Evolutionary conservation across 768 basidiomycete genomes (phyloP).

Genomic region (Melanogaster broomeanus): DNA sequence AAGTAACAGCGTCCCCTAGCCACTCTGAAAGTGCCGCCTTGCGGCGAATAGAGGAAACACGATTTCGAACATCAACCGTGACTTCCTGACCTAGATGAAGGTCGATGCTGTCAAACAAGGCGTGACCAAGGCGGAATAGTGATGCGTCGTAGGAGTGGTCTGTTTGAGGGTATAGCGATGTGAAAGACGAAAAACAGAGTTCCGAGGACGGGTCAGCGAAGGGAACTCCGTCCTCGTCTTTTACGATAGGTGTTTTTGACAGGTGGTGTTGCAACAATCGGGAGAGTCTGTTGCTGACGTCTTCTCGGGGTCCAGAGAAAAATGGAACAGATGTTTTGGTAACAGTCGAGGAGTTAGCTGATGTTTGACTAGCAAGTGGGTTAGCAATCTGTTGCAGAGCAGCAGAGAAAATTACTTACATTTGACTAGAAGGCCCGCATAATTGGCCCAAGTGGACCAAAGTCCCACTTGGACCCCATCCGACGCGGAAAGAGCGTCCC

Average conservation of each 20-base stretch:
- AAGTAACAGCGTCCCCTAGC: slow-evolving; percentile 73
- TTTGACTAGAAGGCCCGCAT: slow-evolving; percentile 53
- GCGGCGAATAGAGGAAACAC: slow-evolving; percentile 63
- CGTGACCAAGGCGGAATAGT: slow-evolving; percentile 85
- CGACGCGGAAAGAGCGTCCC: slow-evolving; percentile 85
- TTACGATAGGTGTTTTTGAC: slow-evolving; percentile 66
- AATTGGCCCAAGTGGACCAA: slow-evolving; percentile 78
- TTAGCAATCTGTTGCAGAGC: slow-evolving; percentile 8
- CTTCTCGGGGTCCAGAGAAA: slow-evolving; percentile 33
- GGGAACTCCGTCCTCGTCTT: slow-evolving; percentile 70
- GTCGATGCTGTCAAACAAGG: slow-evolving; percentile 85
- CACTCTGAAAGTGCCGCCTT: slow-evolving; percentile 82
- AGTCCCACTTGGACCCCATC: slow-evolving; percentile 84
- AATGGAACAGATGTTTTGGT: slow-evolving; percentile 50
- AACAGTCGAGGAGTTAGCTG: slow-evolving; percentile 66
- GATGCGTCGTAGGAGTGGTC: slow-evolving; percentile 75
- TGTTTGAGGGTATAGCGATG: slow-evolving; percentile 64
- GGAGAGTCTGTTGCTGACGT: slow-evolving; percentile 44
- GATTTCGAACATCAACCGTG: slow-evolving; percentile 62
- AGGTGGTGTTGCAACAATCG: slow-evolving; percentile 80
- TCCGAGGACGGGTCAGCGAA: slow-evolving; percentile 62
- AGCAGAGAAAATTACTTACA: slow-evolving; percentile 46
- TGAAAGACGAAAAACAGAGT: slow-evolving; percentile 80
- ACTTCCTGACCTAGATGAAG: slow-evolving; percentile 55
- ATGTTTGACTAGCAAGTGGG: slow-evolving; percentile 41